phyloP scores from a whole-genome alignment of 176 grass and related monocot genomes.

The Luzula sylvatica region DNA sequence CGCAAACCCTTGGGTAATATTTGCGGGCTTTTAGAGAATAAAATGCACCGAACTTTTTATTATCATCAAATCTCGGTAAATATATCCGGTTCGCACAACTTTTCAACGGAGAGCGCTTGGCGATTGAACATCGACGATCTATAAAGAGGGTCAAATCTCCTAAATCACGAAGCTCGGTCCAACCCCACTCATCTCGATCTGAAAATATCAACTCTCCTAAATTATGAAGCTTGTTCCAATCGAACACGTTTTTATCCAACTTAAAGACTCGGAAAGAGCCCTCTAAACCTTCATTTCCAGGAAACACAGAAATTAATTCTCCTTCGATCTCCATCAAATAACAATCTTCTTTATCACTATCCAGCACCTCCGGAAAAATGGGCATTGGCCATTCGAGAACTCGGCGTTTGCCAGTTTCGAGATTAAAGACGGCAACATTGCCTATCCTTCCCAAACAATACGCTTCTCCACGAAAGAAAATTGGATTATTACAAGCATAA shows the following conservation, averaged over 20 bases:
- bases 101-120: not conserved
- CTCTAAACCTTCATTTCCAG: not conserved
- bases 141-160: conserved; percentile 4
- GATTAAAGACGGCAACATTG: not conserved
- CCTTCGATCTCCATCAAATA: conserved; percentile 1
- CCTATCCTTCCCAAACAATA: conserved; percentile 2
- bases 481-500: not conserved
- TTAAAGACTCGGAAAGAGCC: not conserved
- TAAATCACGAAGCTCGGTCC: not conserved
- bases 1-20: not conserved
- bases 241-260: too few species aligned
- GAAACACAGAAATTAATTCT: not conserved
- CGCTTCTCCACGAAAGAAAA: not conserved
- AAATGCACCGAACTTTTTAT: not conserved
- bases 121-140: not conserved
- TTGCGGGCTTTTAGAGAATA: not conserved
- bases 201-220: too few species aligned
- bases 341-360: not conserved
- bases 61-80: too few species aligned
- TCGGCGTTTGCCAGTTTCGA: conserved; percentile 1
- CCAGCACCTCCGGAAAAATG: not conserved
- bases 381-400: conserved; percentile 17
- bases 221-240: too few species aligned
- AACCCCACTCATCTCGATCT: not conserved
- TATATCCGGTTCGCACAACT: conserved; percentile 5